Evolutionary conservation across 805 yeast species (phyloP), one percentile per base, ranked within the genome.

Genomic region (Candida anglica): DNA sequence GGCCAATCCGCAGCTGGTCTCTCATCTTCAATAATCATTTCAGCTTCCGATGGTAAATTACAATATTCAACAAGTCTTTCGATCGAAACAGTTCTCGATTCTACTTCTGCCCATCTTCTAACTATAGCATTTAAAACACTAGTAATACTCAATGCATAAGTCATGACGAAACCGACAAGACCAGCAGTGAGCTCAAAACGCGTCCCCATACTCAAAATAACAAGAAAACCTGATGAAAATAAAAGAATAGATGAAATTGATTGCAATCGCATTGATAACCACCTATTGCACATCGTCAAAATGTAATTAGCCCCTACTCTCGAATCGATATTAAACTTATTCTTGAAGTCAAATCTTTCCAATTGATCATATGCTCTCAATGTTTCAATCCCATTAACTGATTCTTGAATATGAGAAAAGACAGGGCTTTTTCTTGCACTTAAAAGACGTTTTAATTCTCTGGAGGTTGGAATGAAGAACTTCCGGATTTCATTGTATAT

Each of bases 11-110:
- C 22, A 6, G 40, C 38, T 4, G 45, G 47, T 14, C 45, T 26
- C 21, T 37, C 23, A 7, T 32, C 33, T 19, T 42, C 48, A 23
- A 43, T 28, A 4, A 43, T 28, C 16, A 29, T 15, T 15, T 37
- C 38, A 14, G 46, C 48, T 27, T 53, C 59, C 2, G 46, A 41
- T 1, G 44, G 42, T 24, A 53, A 38, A 13, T 43, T 29, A 32
- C 49, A 43, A 40, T 53, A 53, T 29, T 53, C 59, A n/a, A 52
- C 36, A 19, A 56, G 39, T 35, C 60, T 44, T 36, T 55, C 60
- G 32, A 50, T 47, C 0, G 57, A 42, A 4, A 55, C 57, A 14
- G 52, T 30, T 31, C 47, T 50, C 23, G 48, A 43, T 37, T 55
- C 59, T 9, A 52, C 50, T 27, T 53, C 58, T 3, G 56, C 52